Evolutionary conservation across 306 rosid species (phyloP).

Genomic region (Mimosa bimucronata): DNA sequence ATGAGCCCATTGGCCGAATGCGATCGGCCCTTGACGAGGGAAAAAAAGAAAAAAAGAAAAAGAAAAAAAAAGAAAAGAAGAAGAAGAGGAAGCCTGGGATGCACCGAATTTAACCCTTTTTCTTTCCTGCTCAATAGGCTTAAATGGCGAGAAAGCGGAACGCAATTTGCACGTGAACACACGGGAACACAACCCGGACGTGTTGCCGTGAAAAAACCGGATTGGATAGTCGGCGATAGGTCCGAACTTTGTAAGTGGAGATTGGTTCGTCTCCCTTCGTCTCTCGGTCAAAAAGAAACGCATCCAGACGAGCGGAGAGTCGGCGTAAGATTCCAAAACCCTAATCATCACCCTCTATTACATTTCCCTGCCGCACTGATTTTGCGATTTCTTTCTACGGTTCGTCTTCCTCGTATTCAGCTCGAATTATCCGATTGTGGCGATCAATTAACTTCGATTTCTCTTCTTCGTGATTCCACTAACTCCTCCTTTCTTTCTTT

Average conservation of each 20-base stretch:
- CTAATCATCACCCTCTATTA: constrained; percentile 34
- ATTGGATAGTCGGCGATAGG: constrained; percentile 66
- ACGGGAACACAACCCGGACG: constrained; percentile 77
- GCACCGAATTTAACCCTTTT: too few species aligned
- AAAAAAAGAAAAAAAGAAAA: too few species aligned
- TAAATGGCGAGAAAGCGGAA: neutral
- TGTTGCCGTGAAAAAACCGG: constrained; percentile 54
- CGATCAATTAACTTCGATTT: neutral
- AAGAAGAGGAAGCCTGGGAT: too few species aligned
- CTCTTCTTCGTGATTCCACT: constrained; percentile 20
- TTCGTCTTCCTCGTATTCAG: neutral
- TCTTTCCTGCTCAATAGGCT: too few species aligned
- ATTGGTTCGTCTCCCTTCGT: constrained; percentile 51
- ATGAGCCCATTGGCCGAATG: too few species aligned
- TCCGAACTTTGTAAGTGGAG: constrained; percentile 63
- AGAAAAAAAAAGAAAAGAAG: too few species aligned
- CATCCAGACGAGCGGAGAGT: constrained; percentile 43
- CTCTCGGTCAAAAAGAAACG: constrained; percentile 58
- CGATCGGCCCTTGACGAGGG: too few species aligned
- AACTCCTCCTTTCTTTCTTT: constrained; percentile 18
- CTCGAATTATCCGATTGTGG: neutral
- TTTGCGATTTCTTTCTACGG: constrained; percentile 14
- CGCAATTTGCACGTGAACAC: constrained; percentile 45
- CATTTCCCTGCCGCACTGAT: neutral
- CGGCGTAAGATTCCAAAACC: constrained; percentile 53